Base-by-base conservation (phyloP, 805 yeast species). In the Candida orba region DNA sequence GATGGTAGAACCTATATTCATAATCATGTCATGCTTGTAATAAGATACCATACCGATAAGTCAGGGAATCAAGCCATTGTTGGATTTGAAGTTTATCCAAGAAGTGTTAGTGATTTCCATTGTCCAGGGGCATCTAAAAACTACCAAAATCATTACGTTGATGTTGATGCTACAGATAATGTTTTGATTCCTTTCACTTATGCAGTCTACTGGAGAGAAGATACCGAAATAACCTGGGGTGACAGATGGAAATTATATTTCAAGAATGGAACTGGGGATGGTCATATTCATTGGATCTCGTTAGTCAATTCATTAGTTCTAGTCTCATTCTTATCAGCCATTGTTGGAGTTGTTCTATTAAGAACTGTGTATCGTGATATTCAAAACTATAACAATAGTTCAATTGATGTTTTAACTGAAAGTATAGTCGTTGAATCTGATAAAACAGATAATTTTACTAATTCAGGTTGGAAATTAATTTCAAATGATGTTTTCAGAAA, bases 21-120 rank as follows among this genome's bases (percentile, higher is more conserved):
- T 62, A 88, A 86, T 58, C 96, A 89, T 59, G 79, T 84, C 9
- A 83, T 83, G 82, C 55, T 88, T 43, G 91, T 89, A 13, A 71
- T 88, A 36, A 72, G 95, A 54, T 84, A 78, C 64, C 83, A 86
- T 52, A 65, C 66, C 40, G 68, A 73, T 47, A 61, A 68, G 57
- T 64, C 68, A 29, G 63, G 64, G 15, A 61, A 65, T 40, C 68
- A 72, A 50, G 71, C 85, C 4, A 85, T 88, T 52, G 95, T 88
- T 17, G 96, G 95, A 0, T 84, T 89, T 53, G 96, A 88, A 64
- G 85, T 87, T 13, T 88, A 88, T 58, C 96, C 96, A 10, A 81
- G 78, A 58, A 83, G 93, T 42, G 90, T 84, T 12, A 66, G 73
- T 36, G 66, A 78, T 72, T 60, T 73, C 63, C 59, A 71, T 40